Conservation (phyloP, 1,284 basidiomycete genomes). For the Fomitopsis palustris region DNA sequence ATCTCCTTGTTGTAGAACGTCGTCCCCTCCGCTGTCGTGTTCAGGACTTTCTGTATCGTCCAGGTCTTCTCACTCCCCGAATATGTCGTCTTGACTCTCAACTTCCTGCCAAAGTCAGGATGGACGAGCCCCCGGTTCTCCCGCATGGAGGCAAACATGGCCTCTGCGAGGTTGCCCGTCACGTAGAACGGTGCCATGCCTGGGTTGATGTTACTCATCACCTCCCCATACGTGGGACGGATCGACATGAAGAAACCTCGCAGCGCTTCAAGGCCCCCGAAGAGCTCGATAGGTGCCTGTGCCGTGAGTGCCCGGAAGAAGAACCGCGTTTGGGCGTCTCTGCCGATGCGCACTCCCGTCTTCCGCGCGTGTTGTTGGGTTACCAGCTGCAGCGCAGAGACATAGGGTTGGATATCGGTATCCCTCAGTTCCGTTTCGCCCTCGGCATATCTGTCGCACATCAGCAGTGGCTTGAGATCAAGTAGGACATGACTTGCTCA, state of each 20-base stretch:
- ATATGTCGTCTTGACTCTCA: constrained; percentile 56
- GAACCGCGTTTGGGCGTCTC: constrained; percentile 43
- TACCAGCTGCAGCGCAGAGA: constrained; percentile 67
- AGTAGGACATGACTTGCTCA: constrained; percentile 32
- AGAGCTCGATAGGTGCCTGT: constrained; percentile 28
- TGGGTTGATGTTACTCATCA: constrained; percentile 72
- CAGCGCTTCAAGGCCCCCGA: constrained; percentile 51
- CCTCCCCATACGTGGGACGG: constrained; percentile 56
- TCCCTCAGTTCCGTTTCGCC: constrained; percentile 39
- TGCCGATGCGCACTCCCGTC: constrained; percentile 52
- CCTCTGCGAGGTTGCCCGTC: constrained; percentile 56
- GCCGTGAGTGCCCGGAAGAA: constrained; percentile 43
- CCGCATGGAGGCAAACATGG: constrained; percentile 43
- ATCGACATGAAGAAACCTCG: constrained; percentile 69
- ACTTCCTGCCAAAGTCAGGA: constrained; percentile 42
- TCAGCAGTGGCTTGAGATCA: background rate
- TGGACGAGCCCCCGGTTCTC: constrained; percentile 45
- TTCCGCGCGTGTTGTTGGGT: constrained; percentile 54
- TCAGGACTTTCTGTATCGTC: constrained; percentile 43
- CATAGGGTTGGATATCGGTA: constrained; percentile 49
- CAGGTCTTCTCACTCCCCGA: constrained; percentile 50
- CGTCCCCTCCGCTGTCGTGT: constrained; percentile 40
- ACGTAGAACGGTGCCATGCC: constrained; percentile 71
- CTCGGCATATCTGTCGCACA: constrained; percentile 42
- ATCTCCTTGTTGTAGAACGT: constrained; percentile 52